Percentiles rank a stretch among this genome's conserved stretches.
Evolutionary conservation across 2,329 filamentous ascomycete genomes (phyloP).

Genomic region (Aulographum hederae): DNA sequence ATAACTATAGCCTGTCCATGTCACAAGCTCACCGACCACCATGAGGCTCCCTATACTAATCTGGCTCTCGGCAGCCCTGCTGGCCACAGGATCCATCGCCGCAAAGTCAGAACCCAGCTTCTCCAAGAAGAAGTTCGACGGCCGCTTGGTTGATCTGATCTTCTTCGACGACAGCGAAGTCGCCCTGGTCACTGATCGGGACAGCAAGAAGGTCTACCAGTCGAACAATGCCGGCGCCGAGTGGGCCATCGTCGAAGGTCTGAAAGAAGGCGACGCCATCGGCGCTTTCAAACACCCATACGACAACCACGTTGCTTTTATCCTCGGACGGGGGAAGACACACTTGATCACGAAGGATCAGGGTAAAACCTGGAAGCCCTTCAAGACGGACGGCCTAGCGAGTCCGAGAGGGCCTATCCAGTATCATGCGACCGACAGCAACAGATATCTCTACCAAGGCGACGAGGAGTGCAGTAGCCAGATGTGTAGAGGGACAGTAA

Average conservation of each 20-base stretch:
- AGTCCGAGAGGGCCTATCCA: conserved; percentile 37
- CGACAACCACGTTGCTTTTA: conserved; percentile 62
- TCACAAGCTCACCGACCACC: background rate
- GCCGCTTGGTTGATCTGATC: conserved; percentile 49
- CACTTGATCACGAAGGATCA: conserved; percentile 76
- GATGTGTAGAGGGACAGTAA: conserved; percentile 33
- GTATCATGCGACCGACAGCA: conserved; percentile 70
- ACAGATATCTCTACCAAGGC: conserved; percentile 67
- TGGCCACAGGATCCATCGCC: background rate
- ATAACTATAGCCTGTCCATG: background rate
- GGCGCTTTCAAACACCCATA: conserved; percentile 60
- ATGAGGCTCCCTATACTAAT: background rate
- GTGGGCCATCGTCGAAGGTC: conserved; percentile 49
- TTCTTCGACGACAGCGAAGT: conserved; percentile 87
- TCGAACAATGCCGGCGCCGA: conserved; percentile 63
- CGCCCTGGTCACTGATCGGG: conserved; percentile 47
- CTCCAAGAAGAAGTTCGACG: conserved; percentile 37
- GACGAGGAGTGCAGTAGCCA: conserved; percentile 18
- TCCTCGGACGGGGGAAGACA: conserved; percentile 46
- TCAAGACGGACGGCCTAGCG: conserved; percentile 38
- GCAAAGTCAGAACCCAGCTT: conserved; percentile 58
- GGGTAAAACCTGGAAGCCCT: conserved; percentile 65
- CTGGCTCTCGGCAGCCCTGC: background rate
- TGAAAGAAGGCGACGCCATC: conserved; percentile 43
- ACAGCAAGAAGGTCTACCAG: conserved; percentile 41